A percentile compares a stretch with the other conserved stretches of the same genome.
Conservation (phyloP, 2,329 filamentous ascomycete species). For the Colletotrichum endophyticum region DNA sequence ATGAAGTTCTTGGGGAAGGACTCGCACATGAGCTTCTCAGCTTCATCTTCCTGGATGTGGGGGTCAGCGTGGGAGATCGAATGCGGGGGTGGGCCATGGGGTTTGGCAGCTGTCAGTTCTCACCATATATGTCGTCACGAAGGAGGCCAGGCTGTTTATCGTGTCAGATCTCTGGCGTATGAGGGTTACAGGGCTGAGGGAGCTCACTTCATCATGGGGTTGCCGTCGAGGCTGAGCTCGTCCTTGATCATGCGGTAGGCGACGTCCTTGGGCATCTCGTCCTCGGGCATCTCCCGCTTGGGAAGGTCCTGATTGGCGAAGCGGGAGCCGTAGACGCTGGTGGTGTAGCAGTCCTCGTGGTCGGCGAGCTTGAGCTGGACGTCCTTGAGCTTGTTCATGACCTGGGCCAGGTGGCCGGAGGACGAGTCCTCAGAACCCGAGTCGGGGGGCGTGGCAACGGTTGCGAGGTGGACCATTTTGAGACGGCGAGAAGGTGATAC, state of each 20-base stretch:
- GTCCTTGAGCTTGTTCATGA: conserved; percentile 11
- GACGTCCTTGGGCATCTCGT: conserved; percentile 88
- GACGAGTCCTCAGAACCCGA: conserved; percentile 6
- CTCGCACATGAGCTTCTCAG: conserved; percentile 93
- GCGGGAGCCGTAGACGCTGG: conserved; percentile 85
- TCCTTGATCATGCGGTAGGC: conserved; percentile 99
- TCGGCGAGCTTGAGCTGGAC: conserved; percentile 47
- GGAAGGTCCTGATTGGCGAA: conserved; percentile 85
- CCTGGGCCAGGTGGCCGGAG: neutral
- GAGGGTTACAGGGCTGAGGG: neutral
- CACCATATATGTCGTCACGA: conserved; percentile 96
- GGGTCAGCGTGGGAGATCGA: conserved; percentile 7
- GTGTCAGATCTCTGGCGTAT: neutral
- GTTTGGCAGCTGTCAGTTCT: neutral
- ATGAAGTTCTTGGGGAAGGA: conserved; percentile 96
- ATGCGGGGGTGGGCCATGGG: neutral
- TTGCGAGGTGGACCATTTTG: conserved; percentile 19
- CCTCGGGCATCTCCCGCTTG: conserved; percentile 83
- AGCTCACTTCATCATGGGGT: conserved; percentile 80
- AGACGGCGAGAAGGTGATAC: neutral
- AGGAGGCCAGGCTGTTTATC: conserved; percentile 75
- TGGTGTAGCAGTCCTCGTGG: conserved; percentile 66
- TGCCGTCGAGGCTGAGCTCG: conserved; percentile 88
- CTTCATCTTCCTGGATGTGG: conserved; percentile 78
- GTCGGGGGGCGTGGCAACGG: conserved; percentile 10